Percentiles rank a stretch among this genome's conserved stretches.
These are phyloP conservation scores for Taiwanofungus camphoratus DNA, from an alignment of 1,284 basidiomycete species.

Conservation along the genomic window DNA sequence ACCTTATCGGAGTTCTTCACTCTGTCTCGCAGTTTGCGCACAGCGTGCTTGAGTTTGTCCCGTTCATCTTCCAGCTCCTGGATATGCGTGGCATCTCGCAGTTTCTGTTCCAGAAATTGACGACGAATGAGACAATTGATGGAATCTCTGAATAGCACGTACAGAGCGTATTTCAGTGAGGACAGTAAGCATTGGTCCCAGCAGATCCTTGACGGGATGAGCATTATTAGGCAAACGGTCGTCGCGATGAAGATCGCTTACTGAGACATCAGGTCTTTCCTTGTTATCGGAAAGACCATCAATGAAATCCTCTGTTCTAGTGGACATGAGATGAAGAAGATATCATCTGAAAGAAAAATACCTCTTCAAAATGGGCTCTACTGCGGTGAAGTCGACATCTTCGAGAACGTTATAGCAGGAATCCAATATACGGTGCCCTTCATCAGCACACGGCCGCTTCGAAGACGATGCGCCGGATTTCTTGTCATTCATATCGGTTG, in stretches of 20 bases:
- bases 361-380: slow-evolving; percentile 3
- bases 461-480: neutral
- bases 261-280: neutral
- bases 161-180: neutral
- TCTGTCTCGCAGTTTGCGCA: slow-evolving; percentile 7
- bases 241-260: too few relatives aligned
- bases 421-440: slow-evolving; percentile 1
- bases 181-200: neutral
- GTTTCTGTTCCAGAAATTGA: neutral
- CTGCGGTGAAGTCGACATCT: neutral
- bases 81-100: neutral
- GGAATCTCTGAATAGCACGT: neutral
- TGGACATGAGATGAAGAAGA: neutral
- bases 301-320: slow-evolving; percentile 6
- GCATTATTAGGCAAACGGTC: too few relatives aligned
- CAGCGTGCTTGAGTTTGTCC: neutral
- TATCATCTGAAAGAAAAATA: neutral
- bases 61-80: slow-evolving; percentile 1
- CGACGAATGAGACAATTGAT: neutral
- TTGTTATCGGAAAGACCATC: neutral
- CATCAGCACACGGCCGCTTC: neutral
- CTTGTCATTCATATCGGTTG: slow-evolving; percentile 10
- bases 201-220: too few relatives aligned
- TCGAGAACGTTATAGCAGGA: slow-evolving; percentile 5
- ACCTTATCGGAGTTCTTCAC: slow-evolving; percentile 6